phyloP scores from a whole-genome alignment of 2,329 filamentous ascomycete genomes.

The Lojkania enalia region DNA sequence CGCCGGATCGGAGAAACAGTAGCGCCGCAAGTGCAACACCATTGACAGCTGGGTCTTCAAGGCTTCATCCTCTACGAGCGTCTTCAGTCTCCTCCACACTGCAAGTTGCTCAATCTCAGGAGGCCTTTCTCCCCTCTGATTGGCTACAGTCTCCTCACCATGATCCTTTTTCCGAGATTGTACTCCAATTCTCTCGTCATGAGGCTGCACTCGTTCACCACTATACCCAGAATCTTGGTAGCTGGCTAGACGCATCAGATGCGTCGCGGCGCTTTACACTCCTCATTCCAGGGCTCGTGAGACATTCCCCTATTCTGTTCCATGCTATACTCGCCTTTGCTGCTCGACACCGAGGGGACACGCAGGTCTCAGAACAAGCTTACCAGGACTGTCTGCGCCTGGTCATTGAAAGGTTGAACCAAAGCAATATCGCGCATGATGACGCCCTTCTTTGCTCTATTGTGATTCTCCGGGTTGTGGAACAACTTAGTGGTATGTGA shows the following conservation, averaged over 20 bases:
- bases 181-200: slow-evolving; percentile 19
- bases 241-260: slow-evolving; percentile 39
- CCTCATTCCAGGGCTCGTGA: slow-evolving; percentile 32
- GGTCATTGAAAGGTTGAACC: slow-evolving; percentile 34
- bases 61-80: background rate
- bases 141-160: background rate
- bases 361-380: slow-evolving; percentile 22
- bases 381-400: slow-evolving; percentile 35
- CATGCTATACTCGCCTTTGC: slow-evolving; percentile 35
- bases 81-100: background rate
- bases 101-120: background rate
- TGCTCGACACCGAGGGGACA: slow-evolving; percentile 30
- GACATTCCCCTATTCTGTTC: slow-evolving; percentile 31
- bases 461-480: slow-evolving; percentile 37
- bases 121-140: background rate
- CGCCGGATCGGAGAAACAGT: background rate
- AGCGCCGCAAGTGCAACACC: background rate
- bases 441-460: slow-evolving; percentile 36
- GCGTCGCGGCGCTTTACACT: slow-evolving; percentile 36
- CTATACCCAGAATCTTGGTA: slow-evolving; percentile 34
- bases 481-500: slow-evolving; percentile 33
- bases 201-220: slow-evolving; percentile 35
- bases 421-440: slow-evolving; percentile 31
- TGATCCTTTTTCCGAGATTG: slow-evolving; percentile 1
- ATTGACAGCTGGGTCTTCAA: too few species aligned